These are phyloP conservation scores for Fusarium guadeloupense DNA, from an alignment of 2,329 filamentous ascomycete genomes.

Conservation along the genomic window DNA sequence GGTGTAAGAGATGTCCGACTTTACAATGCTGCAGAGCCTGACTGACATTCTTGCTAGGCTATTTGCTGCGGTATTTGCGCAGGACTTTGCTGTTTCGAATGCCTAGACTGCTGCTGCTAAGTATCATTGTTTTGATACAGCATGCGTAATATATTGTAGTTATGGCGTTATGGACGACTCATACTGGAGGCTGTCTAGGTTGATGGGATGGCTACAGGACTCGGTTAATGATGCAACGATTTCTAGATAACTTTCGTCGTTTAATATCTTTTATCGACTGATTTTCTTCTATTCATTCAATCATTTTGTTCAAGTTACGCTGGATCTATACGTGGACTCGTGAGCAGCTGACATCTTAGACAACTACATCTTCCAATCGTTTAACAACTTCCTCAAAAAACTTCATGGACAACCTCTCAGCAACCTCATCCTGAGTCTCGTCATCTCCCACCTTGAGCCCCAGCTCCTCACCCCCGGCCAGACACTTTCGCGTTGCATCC, in stretches of 20 bases:
- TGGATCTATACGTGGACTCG: neutral
- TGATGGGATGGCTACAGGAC: neutral
- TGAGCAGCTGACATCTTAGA: conserved; percentile 35
- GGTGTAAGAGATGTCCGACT: conserved; percentile 44
- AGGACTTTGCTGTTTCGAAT: conserved; percentile 53
- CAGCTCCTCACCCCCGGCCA: conserved; percentile 50
- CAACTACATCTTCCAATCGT: conserved; percentile 49
- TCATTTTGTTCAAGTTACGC: neutral
- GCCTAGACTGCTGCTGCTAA: conserved; percentile 46
- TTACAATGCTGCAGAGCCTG: neutral
- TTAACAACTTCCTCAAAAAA: conserved; percentile 59
- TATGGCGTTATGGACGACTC: conserved; percentile 35
- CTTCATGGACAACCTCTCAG: conserved; percentile 50
- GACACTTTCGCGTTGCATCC: conserved; percentile 49
- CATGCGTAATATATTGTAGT: neutral
- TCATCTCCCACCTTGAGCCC: conserved; percentile 51
- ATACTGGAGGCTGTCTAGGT: neutral
- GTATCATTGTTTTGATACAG: conserved; percentile 9
- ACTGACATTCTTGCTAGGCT: conserved; percentile 42
- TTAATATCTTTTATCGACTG: neutral
- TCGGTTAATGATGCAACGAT: conserved; percentile 17
- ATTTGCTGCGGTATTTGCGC: conserved; percentile 54
- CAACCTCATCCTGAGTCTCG: conserved; percentile 53
- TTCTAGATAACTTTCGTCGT: conserved; percentile 4
- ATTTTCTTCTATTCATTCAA: neutral